phyloP scores from a whole-genome alignment of 2,329 filamentous ascomycete genomes.

The Hymenoscyphus linearis region DNA sequence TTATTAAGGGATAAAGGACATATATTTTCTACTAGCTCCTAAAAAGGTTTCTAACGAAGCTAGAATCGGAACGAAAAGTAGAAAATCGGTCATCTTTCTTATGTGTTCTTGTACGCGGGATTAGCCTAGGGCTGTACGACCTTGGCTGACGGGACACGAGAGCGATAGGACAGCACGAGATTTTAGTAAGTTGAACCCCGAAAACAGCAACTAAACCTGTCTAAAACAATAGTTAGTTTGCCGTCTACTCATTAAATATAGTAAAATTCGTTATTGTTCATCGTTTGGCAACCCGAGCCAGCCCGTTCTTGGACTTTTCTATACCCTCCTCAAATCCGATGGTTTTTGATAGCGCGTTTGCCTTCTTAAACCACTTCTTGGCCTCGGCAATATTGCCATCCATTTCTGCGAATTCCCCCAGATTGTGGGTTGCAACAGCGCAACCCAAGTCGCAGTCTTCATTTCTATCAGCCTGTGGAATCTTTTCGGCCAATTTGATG shows the following conservation, averaged over 20 bases:
- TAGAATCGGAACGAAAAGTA: too few relatives aligned
- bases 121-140: neutral
- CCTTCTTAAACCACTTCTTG: conserved; percentile 62
- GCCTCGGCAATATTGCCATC: conserved; percentile 61
- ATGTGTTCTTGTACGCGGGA: too few relatives aligned
- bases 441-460: conserved; percentile 81
- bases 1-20: too few relatives aligned
- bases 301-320: conserved; percentile 46
- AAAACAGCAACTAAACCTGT: too few relatives aligned
- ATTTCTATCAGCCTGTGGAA: conserved; percentile 61
- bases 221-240: too few relatives aligned
- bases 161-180: too few relatives aligned
- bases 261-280: neutral
- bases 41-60: too few relatives aligned
- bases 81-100: too few relatives aligned
- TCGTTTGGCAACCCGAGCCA: conserved; percentile 32
- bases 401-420: conserved; percentile 79
- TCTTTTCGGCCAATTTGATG: conserved; percentile 58
- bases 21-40: too few relatives aligned
- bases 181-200: too few relatives aligned
- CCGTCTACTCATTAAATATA: neutral
- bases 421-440: conserved; percentile 76
- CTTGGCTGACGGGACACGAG: neutral
- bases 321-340: conserved; percentile 49
- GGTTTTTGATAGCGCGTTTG: conserved; percentile 53